Evolutionary conservation across 768 basidiomycete genomes (phyloP), one percentile per base, ranked within the genome.

Genomic region (Tulasnella sp.): DNA sequence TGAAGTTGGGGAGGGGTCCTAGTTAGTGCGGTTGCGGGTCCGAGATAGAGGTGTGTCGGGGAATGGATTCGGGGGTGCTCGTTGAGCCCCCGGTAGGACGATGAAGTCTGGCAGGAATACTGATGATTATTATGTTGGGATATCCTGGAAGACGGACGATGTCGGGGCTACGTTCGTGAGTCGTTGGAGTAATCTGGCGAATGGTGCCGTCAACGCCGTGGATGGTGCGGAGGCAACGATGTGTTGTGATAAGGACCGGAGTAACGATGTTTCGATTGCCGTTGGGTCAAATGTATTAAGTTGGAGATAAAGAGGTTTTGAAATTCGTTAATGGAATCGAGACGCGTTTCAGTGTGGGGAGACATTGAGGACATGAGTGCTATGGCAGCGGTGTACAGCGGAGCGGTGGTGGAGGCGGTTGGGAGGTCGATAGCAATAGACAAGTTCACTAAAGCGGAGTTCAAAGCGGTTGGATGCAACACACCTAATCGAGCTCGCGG

Each of bases 341-440:
- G 18, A 71, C 16, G 39, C 61, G 67, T 69, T 11, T 72, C 6
- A 40, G 23, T 42, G 42, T 40, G 35, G 40, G 42, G 70, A 70
- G 46, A n/a, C 42, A 77, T 20, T 26, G 77, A n/a, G 10, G 77
- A 77, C 5, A 77, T 29, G 11, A 77, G 39, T 26, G 72, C 69
- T n/a, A 77, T 46, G 26, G 71, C 77, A 26, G 77, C 77, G 37
- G 77, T 77, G 42, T 73, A 77, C n/a, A 77, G 42, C 9, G 77
- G 69, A n/a, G 77, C 70, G 67, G 77, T 40, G 37, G 70, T 40
- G 35, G 70, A 77, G 40, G 77, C n/a, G n/a, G n/a, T n/a, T 40
- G 26, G 72, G 44, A 77, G 48, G 35, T 48, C 70, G 32, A 35
- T 35, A 35, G 35, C 35, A 2, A 44, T 44, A 20, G 71, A 71